Conservation (phyloP, 2,329 filamentous ascomycete species). For the Aschersonia sp. region DNA sequence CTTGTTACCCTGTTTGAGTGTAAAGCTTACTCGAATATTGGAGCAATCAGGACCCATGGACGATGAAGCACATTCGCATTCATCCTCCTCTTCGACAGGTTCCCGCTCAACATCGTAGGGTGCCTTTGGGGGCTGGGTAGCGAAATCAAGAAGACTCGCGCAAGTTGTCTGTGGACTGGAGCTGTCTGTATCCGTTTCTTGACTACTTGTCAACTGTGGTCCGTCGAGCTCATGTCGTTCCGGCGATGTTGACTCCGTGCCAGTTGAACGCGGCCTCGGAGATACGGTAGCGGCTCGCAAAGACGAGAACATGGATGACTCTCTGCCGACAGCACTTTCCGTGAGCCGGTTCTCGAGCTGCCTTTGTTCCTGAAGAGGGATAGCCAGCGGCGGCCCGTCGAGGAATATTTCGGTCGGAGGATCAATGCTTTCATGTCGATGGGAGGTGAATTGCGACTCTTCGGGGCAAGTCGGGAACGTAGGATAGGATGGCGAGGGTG, state of each 20-base stretch:
- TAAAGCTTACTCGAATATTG: conserved; percentile 17
- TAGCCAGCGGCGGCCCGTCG: conserved; percentile 9
- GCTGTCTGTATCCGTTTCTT: conserved; percentile 8
- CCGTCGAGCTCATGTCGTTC: conserved; percentile 14
- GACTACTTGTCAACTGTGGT: conserved; percentile 16
- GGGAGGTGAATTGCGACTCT: conserved; percentile 17
- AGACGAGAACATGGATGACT: conserved; percentile 13
- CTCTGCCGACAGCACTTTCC: conserved; percentile 7
- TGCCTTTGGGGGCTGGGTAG: conserved; percentile 6
- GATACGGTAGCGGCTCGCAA: conserved; percentile 29
- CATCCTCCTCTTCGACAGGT: conserved; percentile 13
- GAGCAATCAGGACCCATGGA: conserved; percentile 24
- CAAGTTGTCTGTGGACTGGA: background rate
- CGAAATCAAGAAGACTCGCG: background rate
- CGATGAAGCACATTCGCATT: conserved; percentile 12
- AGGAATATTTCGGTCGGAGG: conserved; percentile 8
- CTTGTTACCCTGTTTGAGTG: background rate
- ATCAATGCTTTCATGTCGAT: conserved; percentile 9
- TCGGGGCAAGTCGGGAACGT: conserved; percentile 28
- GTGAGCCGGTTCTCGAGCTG: background rate
- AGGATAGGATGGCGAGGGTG: conserved; percentile 19
- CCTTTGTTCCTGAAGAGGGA: conserved; percentile 5
- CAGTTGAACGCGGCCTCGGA: conserved; percentile 21
- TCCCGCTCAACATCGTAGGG: conserved; percentile 10
- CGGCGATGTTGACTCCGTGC: conserved; percentile 19